Evolutionary conservation across 2,329 filamentous ascomycete genomes (phyloP), one percentile per base, ranked within the genome.

Genomic region (Aspergillus melleus): DNA sequence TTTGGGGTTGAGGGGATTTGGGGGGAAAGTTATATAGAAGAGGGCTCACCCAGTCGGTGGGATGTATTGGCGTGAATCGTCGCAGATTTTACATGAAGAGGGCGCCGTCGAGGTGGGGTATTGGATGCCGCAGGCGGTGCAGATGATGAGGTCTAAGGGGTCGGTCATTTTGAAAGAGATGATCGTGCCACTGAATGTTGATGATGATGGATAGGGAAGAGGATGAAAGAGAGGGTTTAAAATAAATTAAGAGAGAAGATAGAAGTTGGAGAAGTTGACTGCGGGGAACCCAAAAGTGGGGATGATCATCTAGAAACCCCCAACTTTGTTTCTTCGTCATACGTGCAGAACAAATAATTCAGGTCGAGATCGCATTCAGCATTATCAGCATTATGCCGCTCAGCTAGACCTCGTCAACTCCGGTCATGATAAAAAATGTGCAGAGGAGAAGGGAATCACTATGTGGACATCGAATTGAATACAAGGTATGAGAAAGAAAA

Each of bases 51-150:
- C 70, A 26, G 64, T 61, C 39, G 66, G 57, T 36, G 70, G 66
- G 26, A 72, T 62, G 47, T 68, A 73, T 66, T 73, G 70, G 11
- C 70, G 64, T 4, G 70, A 70, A 58, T 73, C 70, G 63, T 73
- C 70, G 59, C 70, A 73, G 56, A 73, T 68, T 51, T 68, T 66
- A 61, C 70, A 73, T 14, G 69, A 64, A n/a, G 64, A 52, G 36
- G 58, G 57, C 5, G 36, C 16, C 1, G 64, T 52, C 2, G 61
- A 53, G 16, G 55, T 59, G 5, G 62, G 55, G 58, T 67, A 68
- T 50, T 73, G 69, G 4, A 65, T 65, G 44, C 70, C 69, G 58
- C 69, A 72, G 20, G 68, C 70, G 20, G 65, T 60, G 53, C 70
- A 72, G 60, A 72, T 68, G 44, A 64, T 36, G 22, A 72, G 62